Evolutionary conservation across 257 asterid species (phyloP), one percentile per base, ranked within the genome.

Genomic region (Paraleonurus japonicus): DNA sequence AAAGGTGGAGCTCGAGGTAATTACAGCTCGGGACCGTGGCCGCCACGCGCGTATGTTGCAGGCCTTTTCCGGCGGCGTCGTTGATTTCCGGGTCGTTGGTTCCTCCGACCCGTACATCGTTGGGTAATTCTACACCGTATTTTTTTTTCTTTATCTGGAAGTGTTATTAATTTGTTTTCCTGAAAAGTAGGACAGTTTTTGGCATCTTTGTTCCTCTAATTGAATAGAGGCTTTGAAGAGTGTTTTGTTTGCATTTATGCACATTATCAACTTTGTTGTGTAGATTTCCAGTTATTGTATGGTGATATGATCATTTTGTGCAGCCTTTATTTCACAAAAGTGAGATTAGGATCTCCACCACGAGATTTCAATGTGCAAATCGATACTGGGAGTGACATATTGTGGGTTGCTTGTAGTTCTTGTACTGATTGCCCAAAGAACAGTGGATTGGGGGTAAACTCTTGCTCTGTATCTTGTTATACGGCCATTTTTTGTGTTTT

Each of bases 281-380:
- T 45, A 15, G 19, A 26, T 11, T 13, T 67, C 1, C 19, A 27
- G 47, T 60, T 27, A 30, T 3, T 53, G 41, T 12, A 15, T 66
- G 24, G 51, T 55, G 15, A 10, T 76, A 59, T 69, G 16, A 17
- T 19, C 55, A 48, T 7, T 81, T 67, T 47, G 66, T 62, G 66
- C 77, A 93, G 98, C 69, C 96, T 94, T 75, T 94, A 94, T 79
- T 94, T 79, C 68, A 91, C 97, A 7, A 94, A 82, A 81, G 96
- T 93, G 70, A 85, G 85, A 83, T 75, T 90, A 79, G 98, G 98
- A 62, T 79, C 96, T 81, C 96, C 97, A 20, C 97, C 98, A 2
- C 81, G 79, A 63, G 98, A 90, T 54, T 90, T 86, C 83, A 90
- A 86, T 47, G 98, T 94, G 80, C 97, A 89, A 76, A 89, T 94